A percentile compares a stretch with the other conserved stretches of the same genome.
phyloP scores from a whole-genome alignment of 352 stramenopile genomes.

The Phytophthora nicotianae region DNA sequence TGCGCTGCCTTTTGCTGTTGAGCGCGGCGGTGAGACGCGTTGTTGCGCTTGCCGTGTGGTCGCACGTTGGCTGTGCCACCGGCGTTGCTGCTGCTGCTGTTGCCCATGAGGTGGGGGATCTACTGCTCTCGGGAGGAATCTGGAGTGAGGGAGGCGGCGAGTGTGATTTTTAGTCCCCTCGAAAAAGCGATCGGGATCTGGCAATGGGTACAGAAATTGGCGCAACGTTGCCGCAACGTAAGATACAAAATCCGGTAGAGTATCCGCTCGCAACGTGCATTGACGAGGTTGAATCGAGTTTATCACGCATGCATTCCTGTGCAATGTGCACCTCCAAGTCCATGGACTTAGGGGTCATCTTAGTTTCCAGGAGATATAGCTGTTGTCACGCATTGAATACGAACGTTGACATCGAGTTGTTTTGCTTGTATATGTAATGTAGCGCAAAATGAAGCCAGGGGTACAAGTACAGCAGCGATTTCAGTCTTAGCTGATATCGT shows the following conservation, averaged over 20 bases:
- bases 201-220: constrained; percentile 25
- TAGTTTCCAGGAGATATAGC: neutral
- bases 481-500: too few relatives aligned
- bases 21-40: constrained; percentile 44
- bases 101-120: constrained; percentile 50
- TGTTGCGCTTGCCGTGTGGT: constrained; percentile 47
- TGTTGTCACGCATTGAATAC: too few relatives aligned
- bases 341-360: neutral
- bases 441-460: too few relatives aligned
- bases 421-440: too few relatives aligned
- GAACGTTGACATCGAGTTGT: too few relatives aligned
- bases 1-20: constrained; percentile 44
- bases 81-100: constrained; percentile 65
- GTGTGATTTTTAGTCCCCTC: constrained; percentile 2
- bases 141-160: constrained; percentile 20
- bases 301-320: neutral
- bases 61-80: constrained; percentile 37
- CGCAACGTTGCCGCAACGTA: constrained; percentile 11
- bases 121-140: constrained; percentile 11
- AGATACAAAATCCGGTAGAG: constrained; percentile 18
- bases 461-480: too few relatives aligned
- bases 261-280: constrained; percentile 8
- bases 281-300: neutral
- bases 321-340: neutral
- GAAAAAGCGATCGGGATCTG: constrained; percentile 1